Evolutionary conservation across 805 yeast genomes (phyloP).

Genomic region (Cyberlindnera xylosilytica): DNA sequence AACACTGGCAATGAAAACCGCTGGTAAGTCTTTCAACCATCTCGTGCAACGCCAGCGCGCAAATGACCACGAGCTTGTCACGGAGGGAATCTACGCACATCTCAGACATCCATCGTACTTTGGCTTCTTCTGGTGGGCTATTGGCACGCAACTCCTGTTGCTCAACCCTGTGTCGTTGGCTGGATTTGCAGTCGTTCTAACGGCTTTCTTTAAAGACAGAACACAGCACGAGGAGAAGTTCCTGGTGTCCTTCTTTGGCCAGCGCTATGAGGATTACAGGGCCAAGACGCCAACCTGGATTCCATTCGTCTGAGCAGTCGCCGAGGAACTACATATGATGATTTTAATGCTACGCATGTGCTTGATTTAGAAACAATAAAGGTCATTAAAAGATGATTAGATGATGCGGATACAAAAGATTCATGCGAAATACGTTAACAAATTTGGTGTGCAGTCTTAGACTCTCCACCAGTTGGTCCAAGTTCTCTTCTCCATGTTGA

Average conservation of each 20-base stretch:
- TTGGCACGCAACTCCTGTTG: conserved; percentile 75
- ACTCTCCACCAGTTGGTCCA: conserved; percentile 20
- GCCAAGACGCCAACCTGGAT: conserved; percentile 52
- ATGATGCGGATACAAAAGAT: no score
- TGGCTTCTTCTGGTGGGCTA: conserved; percentile 92
- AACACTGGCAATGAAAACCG: conserved; percentile 81
- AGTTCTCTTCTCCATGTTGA: conserved; percentile 18
- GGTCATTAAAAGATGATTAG: no score
- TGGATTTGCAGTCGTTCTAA: conserved; percentile 55
- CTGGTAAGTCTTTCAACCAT: conserved; percentile 85
- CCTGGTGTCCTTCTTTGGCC: conserved; percentile 67
- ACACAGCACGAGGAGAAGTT: conserved; percentile 69
- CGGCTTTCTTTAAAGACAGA: conserved; percentile 65
- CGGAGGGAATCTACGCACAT: conserved; percentile 63
- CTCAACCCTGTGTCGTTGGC: conserved; percentile 59
- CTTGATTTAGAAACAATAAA: no score
- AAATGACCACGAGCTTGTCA: conserved; percentile 63
- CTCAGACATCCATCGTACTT: conserved; percentile 88
- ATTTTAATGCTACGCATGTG: no score
- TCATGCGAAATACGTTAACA: no score
- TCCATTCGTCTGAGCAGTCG: conserved; percentile 36
- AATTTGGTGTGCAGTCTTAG: not conserved
- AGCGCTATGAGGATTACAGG: conserved; percentile 55
- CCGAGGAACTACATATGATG: no score
- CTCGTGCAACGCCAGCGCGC: conserved; percentile 53